phyloP scores from a whole-genome alignment of 495 filamentous ascomycete species.

The Tetracladium setigerum region DNA sequence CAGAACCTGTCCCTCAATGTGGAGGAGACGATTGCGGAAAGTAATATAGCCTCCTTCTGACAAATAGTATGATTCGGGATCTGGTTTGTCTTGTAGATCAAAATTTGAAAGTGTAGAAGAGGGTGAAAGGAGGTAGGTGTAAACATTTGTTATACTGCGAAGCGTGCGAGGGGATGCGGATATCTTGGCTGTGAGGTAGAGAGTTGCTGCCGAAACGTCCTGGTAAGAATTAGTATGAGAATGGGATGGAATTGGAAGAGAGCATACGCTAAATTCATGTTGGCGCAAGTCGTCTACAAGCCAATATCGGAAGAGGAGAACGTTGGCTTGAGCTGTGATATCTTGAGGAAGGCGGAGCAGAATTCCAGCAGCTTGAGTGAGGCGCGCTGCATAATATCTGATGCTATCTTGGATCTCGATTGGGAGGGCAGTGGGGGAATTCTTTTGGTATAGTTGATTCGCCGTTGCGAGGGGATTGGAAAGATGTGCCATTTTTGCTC shows the following conservation, averaged over 20 bases:
- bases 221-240: slow-evolving; percentile 24
- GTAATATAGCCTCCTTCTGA: slow-evolving; percentile 63
- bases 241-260: neutral
- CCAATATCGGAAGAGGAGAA: slow-evolving; percentile 88
- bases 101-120: slow-evolving; percentile 44
- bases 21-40: slow-evolving; percentile 53
- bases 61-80: slow-evolving; percentile 60
- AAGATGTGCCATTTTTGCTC: slow-evolving; percentile 43
- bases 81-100: slow-evolving; percentile 14
- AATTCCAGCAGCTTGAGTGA: slow-evolving; percentile 84
- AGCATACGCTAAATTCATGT: slow-evolving; percentile 39
- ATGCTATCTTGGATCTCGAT: slow-evolving; percentile 68
- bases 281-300: slow-evolving; percentile 33
- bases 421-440: slow-evolving; percentile 57
- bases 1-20: slow-evolving; percentile 67
- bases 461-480: slow-evolving; percentile 82
- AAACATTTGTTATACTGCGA: slow-evolving; percentile 75
- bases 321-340: slow-evolving; percentile 78
- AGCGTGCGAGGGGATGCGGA: slow-evolving; percentile 68
- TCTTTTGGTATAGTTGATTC: slow-evolving; percentile 56
- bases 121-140: slow-evolving; percentile 69
- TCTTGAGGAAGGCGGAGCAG: slow-evolving; percentile 83
- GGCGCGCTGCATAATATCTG: slow-evolving; percentile 58
- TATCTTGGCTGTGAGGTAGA: slow-evolving; percentile 82
- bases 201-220: slow-evolving; percentile 71